Base-by-base conservation (phyloP, 257 asterid genomes). In the Nicotiana knightiana region DNA sequence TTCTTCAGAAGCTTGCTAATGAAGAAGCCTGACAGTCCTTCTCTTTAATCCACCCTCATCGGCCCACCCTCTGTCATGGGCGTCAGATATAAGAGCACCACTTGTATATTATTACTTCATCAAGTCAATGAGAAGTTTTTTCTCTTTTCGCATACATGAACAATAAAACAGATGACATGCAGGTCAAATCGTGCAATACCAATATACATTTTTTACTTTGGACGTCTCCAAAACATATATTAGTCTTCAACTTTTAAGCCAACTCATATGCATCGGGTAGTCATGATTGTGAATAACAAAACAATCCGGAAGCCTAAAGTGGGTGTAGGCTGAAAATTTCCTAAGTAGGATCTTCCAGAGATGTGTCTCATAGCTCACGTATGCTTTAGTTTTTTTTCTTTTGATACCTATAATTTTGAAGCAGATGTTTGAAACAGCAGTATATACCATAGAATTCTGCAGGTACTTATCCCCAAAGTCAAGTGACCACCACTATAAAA, bases 261-360 rank as follows among this genome's bases (percentile, higher is more conserved):
- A 71, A 21, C 59, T 21, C 37, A 71, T 12, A 32, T 71, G 57
- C 12, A 46, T 6, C 1, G 24, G 61, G 39, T 16, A 13, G 17
- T 71, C 79, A 24, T 24, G 79, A 46, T 46, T 71, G 61, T 71
- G 61, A 71, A 71, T 71, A 46, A 71, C 59, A 71, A 71, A 71
- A 46, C 9, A 21, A 26, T 71, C 48, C 15, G 11, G 59, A 71
- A 71, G 30, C 61, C 37, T 46, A 71, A 46, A 71, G 48, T 58
- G 39, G 61, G 37, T 43, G 37, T 24, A 46, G 21, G 24, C 37
- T 12, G 24, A 71, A 21, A 4, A 71, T 71, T 71, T n/a, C 21
- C 39, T 8, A 12, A 43, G 37, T 71, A 46, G 37, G 39, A 12
- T 43, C 79, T 71, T 71, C 15, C n/a, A 71, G 61, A 46, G 61